Evolutionary conservation across 2,329 filamentous ascomycete species (phyloP).

Genomic region (Fusarium avenaceum): DNA sequence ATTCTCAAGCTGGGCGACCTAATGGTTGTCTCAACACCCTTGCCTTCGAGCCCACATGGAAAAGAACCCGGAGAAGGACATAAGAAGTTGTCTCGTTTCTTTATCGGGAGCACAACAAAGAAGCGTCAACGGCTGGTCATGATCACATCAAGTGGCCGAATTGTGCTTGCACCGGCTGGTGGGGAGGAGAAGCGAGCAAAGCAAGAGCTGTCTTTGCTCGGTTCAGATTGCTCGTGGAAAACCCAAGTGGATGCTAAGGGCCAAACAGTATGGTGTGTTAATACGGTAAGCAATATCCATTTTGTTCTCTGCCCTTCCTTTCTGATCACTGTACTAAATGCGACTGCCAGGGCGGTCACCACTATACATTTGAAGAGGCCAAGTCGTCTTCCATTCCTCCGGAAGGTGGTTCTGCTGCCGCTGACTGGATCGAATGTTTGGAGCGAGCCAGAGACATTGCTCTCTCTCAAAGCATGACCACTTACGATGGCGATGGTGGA

Average conservation of each 20-base stretch:
- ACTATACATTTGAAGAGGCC: slow-evolving; percentile 94
- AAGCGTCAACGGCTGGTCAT: slow-evolving; percentile 94
- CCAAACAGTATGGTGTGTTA: slow-evolving; percentile 87
- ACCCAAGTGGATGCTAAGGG: slow-evolving; percentile 89
- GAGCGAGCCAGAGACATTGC: slow-evolving; percentile 90
- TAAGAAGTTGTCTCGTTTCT: slow-evolving; percentile 93
- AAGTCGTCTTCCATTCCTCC: slow-evolving; percentile 71
- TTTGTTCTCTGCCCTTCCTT: neutral
- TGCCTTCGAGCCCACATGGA: slow-evolving; percentile 79
- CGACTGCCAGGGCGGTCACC: slow-evolving; percentile 79
- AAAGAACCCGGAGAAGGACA: slow-evolving; percentile 80
- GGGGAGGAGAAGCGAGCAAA: slow-evolving; percentile 98
- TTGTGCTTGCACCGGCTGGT: slow-evolving; percentile 90
- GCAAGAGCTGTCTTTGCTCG: slow-evolving; percentile 87
- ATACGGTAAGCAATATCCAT: slow-evolving; percentile 78
- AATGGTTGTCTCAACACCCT: slow-evolving; percentile 83
- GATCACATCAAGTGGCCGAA: slow-evolving; percentile 90
- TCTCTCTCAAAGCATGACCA: slow-evolving; percentile 76
- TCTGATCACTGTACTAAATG: neutral
- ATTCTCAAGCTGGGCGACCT: slow-evolving; percentile 95
- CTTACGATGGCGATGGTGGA: slow-evolving; percentile 75
- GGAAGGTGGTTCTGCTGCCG: slow-evolving; percentile 76
- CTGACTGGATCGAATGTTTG: slow-evolving; percentile 93
- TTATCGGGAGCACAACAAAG: slow-evolving; percentile 90
- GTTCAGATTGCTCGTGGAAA: slow-evolving; percentile 81